phyloP scores from a whole-genome alignment of 2,329 filamentous ascomycete species.

The Leptographium lundbergii region DNA sequence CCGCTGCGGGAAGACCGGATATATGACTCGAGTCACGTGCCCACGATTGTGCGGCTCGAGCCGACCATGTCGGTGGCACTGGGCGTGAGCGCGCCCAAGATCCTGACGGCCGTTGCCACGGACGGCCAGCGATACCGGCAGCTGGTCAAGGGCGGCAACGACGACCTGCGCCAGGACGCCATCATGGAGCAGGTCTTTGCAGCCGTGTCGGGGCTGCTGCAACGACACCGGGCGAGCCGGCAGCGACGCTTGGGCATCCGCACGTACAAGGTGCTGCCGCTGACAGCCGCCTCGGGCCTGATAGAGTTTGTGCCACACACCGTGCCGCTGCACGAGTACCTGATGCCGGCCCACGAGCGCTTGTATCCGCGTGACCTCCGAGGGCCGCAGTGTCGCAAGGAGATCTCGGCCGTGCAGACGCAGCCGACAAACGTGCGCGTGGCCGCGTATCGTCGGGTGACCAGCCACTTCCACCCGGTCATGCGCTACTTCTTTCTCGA shows the following conservation, averaged over 20 bases:
- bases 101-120: conserved; percentile 68
- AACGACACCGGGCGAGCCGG: conserved; percentile 73
- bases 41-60: conserved; percentile 60
- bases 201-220: conserved; percentile 81
- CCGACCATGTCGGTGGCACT: conserved; percentile 72
- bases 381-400: conserved; percentile 60
- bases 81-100: conserved; percentile 86
- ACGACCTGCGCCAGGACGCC: conserved; percentile 91
- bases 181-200: conserved; percentile 99
- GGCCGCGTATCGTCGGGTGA: conserved; percentile 63
- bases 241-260: conserved; percentile 82
- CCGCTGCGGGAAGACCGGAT: conserved; percentile 59
- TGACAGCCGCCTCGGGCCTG: conserved; percentile 73
- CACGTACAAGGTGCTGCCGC: conserved; percentile 91
- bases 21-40: conserved; percentile 53
- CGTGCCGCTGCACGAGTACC: conserved; percentile 78
- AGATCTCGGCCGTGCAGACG: conserved; percentile 61
- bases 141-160: conserved; percentile 88
- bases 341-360: conserved; percentile 77
- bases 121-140: conserved; percentile 77
- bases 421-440: conserved; percentile 60
- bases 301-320: conserved; percentile 97
- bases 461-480: conserved; percentile 76
- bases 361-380: conserved; percentile 82
- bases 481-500: conserved; percentile 98